A percentile compares a stretch with the other conserved stretches of the same genome.
phyloP scores from a whole-genome alignment of 257 asterid genomes.

The Parsonsia alboflavescens region DNA sequence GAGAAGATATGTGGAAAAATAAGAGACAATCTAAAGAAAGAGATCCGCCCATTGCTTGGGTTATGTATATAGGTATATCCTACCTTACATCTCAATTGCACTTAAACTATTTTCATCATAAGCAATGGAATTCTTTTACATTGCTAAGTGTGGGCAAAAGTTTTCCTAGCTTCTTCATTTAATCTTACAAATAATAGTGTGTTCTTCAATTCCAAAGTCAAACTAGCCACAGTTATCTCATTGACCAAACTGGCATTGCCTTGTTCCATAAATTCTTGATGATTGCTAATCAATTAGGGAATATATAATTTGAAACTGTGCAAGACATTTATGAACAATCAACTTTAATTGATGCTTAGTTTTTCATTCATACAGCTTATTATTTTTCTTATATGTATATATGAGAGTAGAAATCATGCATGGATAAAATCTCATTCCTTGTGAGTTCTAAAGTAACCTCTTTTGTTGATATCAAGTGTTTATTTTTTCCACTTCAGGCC shows the following conservation, averaged over 20 bases:
- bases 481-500: slow-evolving; percentile 49
- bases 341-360: not conserved
- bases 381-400: not conserved
- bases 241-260: not conserved
- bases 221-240: not conserved
- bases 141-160: not conserved
- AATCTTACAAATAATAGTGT: not conserved
- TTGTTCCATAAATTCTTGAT: not conserved
- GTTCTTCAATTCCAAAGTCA: not conserved
- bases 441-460: not conserved
- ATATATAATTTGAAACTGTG: not conserved
- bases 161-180: not conserved
- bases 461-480: slow-evolving; percentile 1
- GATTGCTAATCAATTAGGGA: not conserved
- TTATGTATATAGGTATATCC: slow-evolving; percentile 81
- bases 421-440: slow-evolving; percentile 2
- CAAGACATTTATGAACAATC: not conserved
- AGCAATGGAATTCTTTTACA: not conserved
- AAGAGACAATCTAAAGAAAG: slow-evolving; percentile 93
- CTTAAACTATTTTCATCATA: not conserved
- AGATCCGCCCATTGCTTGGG: slow-evolving; percentile 92
- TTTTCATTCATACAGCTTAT: not conserved
- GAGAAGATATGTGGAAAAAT: slow-evolving; percentile 97
- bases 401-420: not conserved
- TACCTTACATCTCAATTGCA: not conserved